These are phyloP conservation scores for Miamiensis avidus DNA, from an alignment of 169 alveolate species.

Conservation along the genomic window DNA sequence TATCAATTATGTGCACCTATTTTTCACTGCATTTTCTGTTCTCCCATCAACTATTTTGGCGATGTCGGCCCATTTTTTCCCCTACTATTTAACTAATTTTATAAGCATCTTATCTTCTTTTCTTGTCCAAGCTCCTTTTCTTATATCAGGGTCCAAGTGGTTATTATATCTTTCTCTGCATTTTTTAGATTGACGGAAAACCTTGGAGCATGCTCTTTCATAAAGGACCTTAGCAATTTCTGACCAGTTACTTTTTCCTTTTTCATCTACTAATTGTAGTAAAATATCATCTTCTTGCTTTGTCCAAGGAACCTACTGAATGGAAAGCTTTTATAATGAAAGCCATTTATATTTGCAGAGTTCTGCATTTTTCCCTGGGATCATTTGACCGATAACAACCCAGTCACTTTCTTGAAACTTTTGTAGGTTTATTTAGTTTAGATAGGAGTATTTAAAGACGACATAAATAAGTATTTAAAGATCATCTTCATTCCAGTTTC, in stretches of 20 bases:
- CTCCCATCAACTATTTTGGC: slow-evolving; percentile 57
- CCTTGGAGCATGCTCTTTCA: slow-evolving; percentile 24
- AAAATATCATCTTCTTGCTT: neutral
- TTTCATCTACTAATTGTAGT: neutral
- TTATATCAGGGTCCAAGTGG: slow-evolving; percentile 64
- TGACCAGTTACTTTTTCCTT: slow-evolving; percentile 55
- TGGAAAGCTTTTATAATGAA: neutral
- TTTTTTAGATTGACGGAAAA: slow-evolving; percentile 61
- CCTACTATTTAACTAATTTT: slow-evolving; percentile 22
- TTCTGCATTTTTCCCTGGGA: neutral
- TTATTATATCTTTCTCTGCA: slow-evolving; percentile 80
- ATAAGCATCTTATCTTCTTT: slow-evolving; percentile 11
- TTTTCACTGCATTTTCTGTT: slow-evolving; percentile 65
- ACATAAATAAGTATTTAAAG: neutral
- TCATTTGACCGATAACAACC: neutral
- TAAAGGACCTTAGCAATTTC: slow-evolving; percentile 71
- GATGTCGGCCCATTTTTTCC: slow-evolving; percentile 67
- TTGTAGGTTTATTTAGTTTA: neutral
- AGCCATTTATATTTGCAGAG: neutral
- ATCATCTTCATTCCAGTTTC: neutral
- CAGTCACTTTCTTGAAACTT: neutral
- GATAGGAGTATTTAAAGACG: neutral
- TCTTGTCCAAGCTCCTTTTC: slow-evolving; percentile 42
- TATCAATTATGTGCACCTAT: slow-evolving; percentile 47
- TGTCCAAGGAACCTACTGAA: neutral